Evolutionary conservation across 1,139 yeast species (phyloP), one percentile per base, ranked within the genome.

Genomic region (Blastobotrys buckinghamii): DNA sequence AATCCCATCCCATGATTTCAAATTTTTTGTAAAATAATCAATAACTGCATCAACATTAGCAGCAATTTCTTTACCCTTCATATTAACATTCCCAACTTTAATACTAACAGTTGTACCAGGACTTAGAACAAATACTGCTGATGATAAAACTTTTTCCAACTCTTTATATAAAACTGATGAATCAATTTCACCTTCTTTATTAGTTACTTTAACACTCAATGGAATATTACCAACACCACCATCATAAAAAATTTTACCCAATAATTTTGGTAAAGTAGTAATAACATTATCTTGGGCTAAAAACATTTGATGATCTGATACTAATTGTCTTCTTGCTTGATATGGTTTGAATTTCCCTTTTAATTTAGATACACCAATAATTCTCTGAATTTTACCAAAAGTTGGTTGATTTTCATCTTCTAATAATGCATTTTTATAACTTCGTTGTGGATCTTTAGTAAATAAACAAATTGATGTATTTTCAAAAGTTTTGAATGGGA

Each of bases 221-320:
- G 97, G 97, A 29, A 82, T 67, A 63, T 86, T 86, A 50, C 50
- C 52, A n/a, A 56, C 54, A 17, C 71, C 66, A 50, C 74, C 72
- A 52, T 73, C 72, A 66, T 82, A 85, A 63, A 89, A 92, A 3
- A 78, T 74, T 68, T 87, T 87, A 45, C 97, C 96, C 55, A 92
- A 72, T 40, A 84, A 70, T 56, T 82, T 81, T 48, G 98, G 98
- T 70, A 90, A 75, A 53, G 86, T 73, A 46, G 89, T 81, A 50
- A 88, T 74, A 44, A 90, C 74, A 37, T 84, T 82, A 58, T 89
- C 96, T 68, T 92, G 97, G 44, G 87, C 82, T 45, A 92, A 66
- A 65, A 92, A 87, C 53, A 89, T 59, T 60, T 90, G 95, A 52
- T 66, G 65, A 40, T 63, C 64, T 29, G 61, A 59, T 12, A 63